phyloP scores from a whole-genome alignment of 495 filamentous ascomycete species.

The Tuber umbilicatum region DNA sequence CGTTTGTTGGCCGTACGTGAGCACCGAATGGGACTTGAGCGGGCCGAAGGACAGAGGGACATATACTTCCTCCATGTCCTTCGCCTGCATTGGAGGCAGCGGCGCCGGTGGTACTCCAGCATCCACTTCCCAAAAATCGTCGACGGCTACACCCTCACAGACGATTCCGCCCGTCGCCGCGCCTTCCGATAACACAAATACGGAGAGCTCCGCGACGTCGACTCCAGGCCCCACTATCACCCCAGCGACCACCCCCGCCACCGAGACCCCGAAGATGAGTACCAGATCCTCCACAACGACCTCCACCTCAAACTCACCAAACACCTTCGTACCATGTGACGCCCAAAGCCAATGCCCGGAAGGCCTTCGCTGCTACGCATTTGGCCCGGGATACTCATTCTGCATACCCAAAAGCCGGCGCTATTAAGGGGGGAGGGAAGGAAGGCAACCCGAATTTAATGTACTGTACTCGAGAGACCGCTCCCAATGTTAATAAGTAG shows the following conservation, averaged over 20 bases:
- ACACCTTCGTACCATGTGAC: not conserved
- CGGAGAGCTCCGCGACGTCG: not conserved
- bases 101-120: conserved; percentile 2
- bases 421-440: not conserved
- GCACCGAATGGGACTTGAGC: conserved; percentile 48
- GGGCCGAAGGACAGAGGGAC: conserved; percentile 31
- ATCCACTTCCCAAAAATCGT: not conserved
- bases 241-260: not conserved
- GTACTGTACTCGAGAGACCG: not conserved
- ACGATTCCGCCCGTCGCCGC: not conserved
- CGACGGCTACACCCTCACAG: not conserved
- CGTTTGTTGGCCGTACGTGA: conserved; percentile 55
- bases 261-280: not conserved
- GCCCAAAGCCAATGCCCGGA: not conserved
- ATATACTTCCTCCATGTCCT: conserved; percentile 46
- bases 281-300: not conserved
- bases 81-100: conserved; percentile 45
- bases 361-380: not conserved
- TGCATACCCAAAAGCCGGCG: not conserved
- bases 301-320: not conserved
- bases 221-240: not conserved
- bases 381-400: not conserved
- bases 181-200: not conserved
- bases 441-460: not conserved
- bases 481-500: not conserved